phyloP scores from a whole-genome alignment of 352 stramenopile species.

The Phytophthora pini region DNA sequence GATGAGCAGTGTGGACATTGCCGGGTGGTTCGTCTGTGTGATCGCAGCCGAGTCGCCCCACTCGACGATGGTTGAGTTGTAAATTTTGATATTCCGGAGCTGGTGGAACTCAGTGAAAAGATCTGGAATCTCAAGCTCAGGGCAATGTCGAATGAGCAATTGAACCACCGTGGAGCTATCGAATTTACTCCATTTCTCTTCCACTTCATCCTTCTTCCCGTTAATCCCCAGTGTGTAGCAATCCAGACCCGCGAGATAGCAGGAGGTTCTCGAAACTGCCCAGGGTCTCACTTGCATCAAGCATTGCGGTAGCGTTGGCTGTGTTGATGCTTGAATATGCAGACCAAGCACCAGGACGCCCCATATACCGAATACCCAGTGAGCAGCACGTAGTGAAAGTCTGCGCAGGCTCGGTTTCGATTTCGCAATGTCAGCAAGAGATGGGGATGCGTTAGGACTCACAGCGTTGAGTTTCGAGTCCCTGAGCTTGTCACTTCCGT shows the following conservation, averaged over 20 bases:
- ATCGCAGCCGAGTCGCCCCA: constrained; percentile 38
- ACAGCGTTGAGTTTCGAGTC: background rate
- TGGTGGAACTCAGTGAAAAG: constrained; percentile 30
- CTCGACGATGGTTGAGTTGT: constrained; percentile 43
- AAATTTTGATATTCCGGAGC: constrained; percentile 44
- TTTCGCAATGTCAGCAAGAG: background rate
- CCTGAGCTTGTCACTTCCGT: constrained; percentile 5
- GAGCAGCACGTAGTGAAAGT: constrained; percentile 4
- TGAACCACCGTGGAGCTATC: constrained; percentile 33
- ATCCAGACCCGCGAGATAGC: constrained; percentile 41
- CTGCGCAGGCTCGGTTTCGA: background rate
- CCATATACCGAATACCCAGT: constrained; percentile 24
- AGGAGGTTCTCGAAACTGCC: constrained; percentile 34
- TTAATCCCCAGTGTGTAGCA: constrained; percentile 26
- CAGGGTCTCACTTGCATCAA: constrained; percentile 44
- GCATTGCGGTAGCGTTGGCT: constrained; percentile 29
- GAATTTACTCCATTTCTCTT: constrained; percentile 28
- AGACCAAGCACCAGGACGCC: constrained; percentile 20
- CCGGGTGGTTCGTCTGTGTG: constrained; percentile 22
- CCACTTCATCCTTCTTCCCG: constrained; percentile 23
- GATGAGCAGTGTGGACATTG: constrained; percentile 38
- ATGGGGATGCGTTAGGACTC: background rate
- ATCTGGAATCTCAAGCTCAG: constrained; percentile 30
- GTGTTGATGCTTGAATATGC: constrained; percentile 22
- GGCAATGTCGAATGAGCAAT: constrained; percentile 47